These are phyloP conservation scores for Solanum boliviense DNA, from an alignment of 257 asterid genomes.

Conservation along the genomic window DNA sequence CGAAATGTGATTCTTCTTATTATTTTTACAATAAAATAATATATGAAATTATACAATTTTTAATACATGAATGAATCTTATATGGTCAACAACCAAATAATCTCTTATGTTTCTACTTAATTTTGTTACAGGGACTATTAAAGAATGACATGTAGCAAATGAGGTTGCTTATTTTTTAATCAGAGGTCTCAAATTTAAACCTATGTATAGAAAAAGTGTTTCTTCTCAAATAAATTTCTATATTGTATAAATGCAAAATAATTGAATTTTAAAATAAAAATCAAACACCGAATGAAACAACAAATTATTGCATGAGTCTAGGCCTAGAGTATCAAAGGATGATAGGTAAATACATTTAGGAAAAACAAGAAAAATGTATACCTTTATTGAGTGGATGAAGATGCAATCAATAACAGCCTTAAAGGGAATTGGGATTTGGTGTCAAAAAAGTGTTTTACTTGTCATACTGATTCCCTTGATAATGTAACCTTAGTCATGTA, in stretches of 20 bases:
- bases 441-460: background rate
- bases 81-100: too few species aligned
- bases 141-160: too few species aligned
- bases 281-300: too few species aligned
- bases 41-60: too few species aligned
- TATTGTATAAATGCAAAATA: fast-evolving
- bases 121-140: too few species aligned
- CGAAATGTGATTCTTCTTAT: too few species aligned
- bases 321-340: background rate
- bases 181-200: fast-evolving
- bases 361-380: background rate
- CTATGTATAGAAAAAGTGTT: fast-evolving
- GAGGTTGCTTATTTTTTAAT: too few species aligned
- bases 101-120: background rate
- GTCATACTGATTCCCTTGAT: background rate
- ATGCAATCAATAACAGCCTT: background rate
- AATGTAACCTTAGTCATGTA: background rate
- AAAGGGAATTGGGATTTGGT: background rate
- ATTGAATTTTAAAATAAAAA: too few species aligned
- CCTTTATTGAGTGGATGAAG: background rate
- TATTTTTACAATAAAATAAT: too few species aligned
- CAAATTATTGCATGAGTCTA: background rate
- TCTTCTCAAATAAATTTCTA: too few species aligned
- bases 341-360: background rate
- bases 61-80: too few species aligned